Conservation (phyloP, 768 basidiomycete genomes). For the Mycena kentingensis region DNA sequence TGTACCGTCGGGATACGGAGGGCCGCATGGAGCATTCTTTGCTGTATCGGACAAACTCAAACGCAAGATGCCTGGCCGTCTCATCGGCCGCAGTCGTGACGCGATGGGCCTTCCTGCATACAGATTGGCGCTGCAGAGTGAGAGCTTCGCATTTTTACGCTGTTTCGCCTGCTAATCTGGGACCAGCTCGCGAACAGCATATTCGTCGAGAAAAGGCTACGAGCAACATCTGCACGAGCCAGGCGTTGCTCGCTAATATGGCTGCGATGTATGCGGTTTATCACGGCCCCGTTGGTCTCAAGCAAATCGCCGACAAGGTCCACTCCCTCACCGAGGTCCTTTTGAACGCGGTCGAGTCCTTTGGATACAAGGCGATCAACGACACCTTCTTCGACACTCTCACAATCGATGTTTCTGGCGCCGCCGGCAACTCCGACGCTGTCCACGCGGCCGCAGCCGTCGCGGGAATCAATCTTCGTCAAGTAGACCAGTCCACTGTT, state of each 20-base stretch:
- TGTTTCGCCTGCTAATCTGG: neutral
- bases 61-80: conserved; percentile 97
- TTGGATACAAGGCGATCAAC: conserved; percentile 77
- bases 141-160: conserved; percentile 33
- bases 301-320: conserved; percentile 86
- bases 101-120: conserved; percentile 84
- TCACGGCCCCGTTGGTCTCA: conserved; percentile 87
- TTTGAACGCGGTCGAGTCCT: conserved; percentile 59
- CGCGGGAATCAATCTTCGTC: conserved; percentile 82
- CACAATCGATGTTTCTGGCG: conserved; percentile 69
- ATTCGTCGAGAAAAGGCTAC: conserved; percentile 98
- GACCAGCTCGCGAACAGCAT: conserved; percentile 88
- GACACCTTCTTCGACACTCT: conserved; percentile 89
- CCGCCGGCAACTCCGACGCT: conserved; percentile 53
- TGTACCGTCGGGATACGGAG: conserved; percentile 95
- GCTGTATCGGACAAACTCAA: conserved; percentile 90
- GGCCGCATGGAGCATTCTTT: conserved; percentile 97
- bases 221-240: conserved; percentile 97
- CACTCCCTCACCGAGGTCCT: conserved; percentile 84
- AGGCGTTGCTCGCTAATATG: conserved; percentile 98
- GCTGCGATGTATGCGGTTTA: conserved; percentile 98
- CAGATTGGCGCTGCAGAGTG: conserved; percentile 91
- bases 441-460: conserved; percentile 70
- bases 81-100: conserved; percentile 91
- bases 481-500: conserved; percentile 70